Base-by-base conservation (phyloP, 2,329 filamentous ascomycete genomes). In the Neophaeococcomyces mojaviensis region DNA sequence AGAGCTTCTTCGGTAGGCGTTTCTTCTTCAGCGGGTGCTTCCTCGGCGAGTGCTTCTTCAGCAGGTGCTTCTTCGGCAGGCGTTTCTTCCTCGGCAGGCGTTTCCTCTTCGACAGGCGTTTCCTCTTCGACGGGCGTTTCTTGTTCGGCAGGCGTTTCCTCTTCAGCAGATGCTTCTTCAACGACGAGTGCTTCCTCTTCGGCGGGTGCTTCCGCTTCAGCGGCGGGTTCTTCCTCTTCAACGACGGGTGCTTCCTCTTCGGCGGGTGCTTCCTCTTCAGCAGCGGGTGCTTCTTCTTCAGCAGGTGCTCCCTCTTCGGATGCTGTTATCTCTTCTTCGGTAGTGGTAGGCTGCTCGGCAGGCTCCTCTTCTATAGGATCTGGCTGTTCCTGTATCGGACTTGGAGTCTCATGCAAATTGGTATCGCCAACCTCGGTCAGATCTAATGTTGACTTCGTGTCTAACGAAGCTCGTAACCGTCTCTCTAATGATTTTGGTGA, bases 401-500 rank as follows among this genome's bases (percentile, higher is more conserved):
- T 49, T 28, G 40, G 19, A 39, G 51, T 51, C 24, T 49, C 45
- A 10, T 41, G 41, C 13, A 49, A 46, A 31, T 52, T 47, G 19
- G 54, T 53, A 43, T 36, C 50, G 24, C 58, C 54, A 16, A 44
- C 31, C 18, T 44, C 41, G 13, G 18, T 26, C 41, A 44, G 19
- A 24, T 44, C 41, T 12, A 44, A 20, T 15, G 30, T 36, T 19
- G 41, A 44, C 18, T 37, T 37, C 4, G 19, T 36, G 20, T 44
- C 41, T 28, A 44, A n/a, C 3, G 41, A 44, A 13, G 6, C 41
- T 36, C 41, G 32, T 24, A 44, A 44, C 7, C 41, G 32, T 18
- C 40, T 58, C 56, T 32, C 33, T n/a, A 44, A 38, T 33, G 12
- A 18, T 39, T 24, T 59, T 52, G 24, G 57, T 38, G 45, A 62